Percentiles rank a stretch among this genome's conserved stretches.
Conservation (phyloP, 169 alveolate species). For the Eimeria praecox region DNA sequence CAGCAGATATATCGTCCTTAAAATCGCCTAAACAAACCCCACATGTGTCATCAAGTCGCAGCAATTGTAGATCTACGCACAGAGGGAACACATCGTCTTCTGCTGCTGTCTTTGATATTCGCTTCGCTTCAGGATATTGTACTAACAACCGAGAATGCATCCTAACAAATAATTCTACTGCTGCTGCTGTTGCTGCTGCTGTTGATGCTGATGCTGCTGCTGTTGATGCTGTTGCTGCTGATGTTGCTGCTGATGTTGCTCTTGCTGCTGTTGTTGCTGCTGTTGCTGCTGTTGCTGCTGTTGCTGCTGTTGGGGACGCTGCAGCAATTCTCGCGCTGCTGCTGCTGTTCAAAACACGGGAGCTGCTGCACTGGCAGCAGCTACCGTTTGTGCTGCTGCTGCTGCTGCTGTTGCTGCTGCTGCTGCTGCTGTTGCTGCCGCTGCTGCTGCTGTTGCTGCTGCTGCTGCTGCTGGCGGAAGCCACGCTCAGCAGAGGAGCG, state of each 20-base stretch:
- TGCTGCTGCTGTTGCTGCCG: no score
- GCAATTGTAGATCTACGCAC: neutral
- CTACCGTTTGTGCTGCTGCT: no score
- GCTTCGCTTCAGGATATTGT: neutral
- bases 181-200: conserved; percentile 24
- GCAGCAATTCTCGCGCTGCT: no score
- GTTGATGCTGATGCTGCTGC: conserved; percentile 2
- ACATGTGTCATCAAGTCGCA: neutral
- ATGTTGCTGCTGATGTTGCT: neutral
- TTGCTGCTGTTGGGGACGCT: neutral
- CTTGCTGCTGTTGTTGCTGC: neutral
- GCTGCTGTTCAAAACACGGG: no score
- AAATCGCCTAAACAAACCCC: neutral
- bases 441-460: no score
- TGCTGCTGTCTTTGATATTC: neutral
- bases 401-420: no score
- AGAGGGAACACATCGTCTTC: neutral
- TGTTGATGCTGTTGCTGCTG: neutral
- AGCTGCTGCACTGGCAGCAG: no score
- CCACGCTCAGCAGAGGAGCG: no score
- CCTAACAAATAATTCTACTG: neutral
- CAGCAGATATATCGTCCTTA: neutral
- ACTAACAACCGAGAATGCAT: neutral
- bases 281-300: neutral
- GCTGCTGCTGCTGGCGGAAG: no score